Conservation (phyloP, 257 asterid genomes). For the Salvia splendens region DNA sequence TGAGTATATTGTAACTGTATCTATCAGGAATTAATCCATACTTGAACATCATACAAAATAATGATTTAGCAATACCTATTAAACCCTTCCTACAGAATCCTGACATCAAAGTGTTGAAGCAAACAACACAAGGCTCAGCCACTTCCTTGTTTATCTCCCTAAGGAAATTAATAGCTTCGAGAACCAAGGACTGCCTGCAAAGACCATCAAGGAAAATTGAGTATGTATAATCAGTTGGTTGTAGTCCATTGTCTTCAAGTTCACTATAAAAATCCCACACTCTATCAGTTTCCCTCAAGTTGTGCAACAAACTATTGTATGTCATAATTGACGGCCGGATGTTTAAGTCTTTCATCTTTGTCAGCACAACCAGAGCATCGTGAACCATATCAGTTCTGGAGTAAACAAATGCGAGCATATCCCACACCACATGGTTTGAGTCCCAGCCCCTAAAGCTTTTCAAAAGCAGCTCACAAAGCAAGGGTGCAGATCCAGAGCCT, state of each 20-base stretch:
- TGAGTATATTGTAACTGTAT: constrained; percentile 68
- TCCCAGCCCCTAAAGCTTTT: constrained; percentile 50
- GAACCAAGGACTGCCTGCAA: constrained; percentile 62
- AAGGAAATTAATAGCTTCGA: constrained; percentile 61
- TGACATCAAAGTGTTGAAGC: constrained; percentile 66
- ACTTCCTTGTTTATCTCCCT: constrained; percentile 42
- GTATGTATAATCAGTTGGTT: constrained; percentile 54
- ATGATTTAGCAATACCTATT: constrained; percentile 61
- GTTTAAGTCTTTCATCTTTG: constrained; percentile 62
- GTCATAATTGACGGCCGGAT: constrained; percentile 62
- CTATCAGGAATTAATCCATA: constrained; percentile 64
- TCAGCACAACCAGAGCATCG: constrained; percentile 65
- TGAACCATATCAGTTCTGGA: constrained; percentile 57
- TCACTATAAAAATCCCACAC: constrained; percentile 55
- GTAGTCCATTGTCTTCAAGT: constrained; percentile 47
- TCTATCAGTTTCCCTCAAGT: constrained; percentile 55
- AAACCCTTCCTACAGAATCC: constrained; percentile 69
- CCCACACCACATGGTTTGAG: constrained; percentile 61
- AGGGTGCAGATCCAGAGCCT: constrained; percentile 83
- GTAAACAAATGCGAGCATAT: constrained; percentile 65
- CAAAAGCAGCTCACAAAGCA: constrained; percentile 62
- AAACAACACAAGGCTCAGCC: constrained; percentile 50
- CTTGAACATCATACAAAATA: constrained; percentile 70
- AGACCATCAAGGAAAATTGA: constrained; percentile 70
- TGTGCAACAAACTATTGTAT: constrained; percentile 63